Conservation (phyloP, 225 moss, liverwort and hornwort species). For the Climacium dendroides region DNA sequence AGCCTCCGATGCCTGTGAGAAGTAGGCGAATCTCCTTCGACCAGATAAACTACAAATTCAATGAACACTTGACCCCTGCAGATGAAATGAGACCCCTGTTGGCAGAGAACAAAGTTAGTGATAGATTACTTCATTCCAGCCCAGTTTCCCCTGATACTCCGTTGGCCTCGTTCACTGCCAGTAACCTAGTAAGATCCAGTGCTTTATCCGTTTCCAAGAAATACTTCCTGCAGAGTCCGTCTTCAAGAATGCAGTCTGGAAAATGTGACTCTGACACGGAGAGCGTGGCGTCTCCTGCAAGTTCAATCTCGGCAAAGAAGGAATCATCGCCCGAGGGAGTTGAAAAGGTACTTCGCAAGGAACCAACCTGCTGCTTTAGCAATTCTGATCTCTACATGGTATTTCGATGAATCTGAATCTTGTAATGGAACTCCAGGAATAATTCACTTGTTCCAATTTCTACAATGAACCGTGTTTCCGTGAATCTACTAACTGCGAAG, state of each 20-base stretch:
- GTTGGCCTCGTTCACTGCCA: not conserved
- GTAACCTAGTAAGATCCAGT: conserved; percentile 3
- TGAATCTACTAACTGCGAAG: not conserved
- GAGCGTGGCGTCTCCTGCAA: conserved; percentile 9
- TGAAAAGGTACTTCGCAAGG: conserved; percentile 7
- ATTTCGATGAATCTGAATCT: not conserved
- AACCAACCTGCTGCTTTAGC: not conserved
- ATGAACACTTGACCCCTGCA: not conserved
- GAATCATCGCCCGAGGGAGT: not conserved
- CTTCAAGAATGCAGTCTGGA: not conserved
- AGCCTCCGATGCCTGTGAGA: conserved; percentile 6
- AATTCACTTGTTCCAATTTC: not conserved
- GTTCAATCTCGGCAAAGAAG: not conserved
- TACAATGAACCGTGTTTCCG: not conserved
- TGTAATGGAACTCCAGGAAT: not conserved
- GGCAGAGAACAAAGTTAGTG: not conserved
- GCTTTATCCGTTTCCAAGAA: conserved; percentile 30
- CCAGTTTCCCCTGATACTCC: conserved; percentile 8
- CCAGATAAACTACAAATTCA: conserved; percentile 3
- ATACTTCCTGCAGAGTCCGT: conserved; percentile 40
- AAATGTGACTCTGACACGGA: conserved; percentile 20
- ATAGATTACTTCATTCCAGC: conserved; percentile 7
- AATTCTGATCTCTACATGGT: not conserved
- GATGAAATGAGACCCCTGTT: not conserved
- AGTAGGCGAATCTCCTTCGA: conserved; percentile 24